Conservation (phyloP, 331 rosid species). For the Ulmus americana region DNA sequence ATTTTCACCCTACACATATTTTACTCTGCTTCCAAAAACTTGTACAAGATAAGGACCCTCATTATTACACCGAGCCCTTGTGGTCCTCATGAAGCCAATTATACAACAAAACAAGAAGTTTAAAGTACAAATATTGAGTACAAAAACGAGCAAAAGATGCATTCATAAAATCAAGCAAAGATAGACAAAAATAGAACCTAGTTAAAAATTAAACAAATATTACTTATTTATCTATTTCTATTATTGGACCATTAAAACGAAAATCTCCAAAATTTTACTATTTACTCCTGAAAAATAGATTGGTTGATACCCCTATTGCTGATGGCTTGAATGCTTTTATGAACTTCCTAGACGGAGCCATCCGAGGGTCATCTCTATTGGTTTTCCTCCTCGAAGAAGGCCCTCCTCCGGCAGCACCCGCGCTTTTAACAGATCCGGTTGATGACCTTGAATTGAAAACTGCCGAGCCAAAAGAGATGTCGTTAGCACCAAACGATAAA, state of each 20-base stretch:
- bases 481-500: slow-evolving; percentile 60
- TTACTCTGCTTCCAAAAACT: slow-evolving; percentile 3
- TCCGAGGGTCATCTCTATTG: slow-evolving; percentile 44
- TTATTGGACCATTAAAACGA: slow-evolving; percentile 3
- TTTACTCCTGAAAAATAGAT: slow-evolving; percentile 56
- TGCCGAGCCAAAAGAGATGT: slow-evolving; percentile 57
- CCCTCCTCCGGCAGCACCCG: slow-evolving; percentile 50
- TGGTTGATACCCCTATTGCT: slow-evolving; percentile 61
- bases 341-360: slow-evolving; percentile 64
- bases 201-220: neutral
- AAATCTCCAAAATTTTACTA: slow-evolving; percentile 31
- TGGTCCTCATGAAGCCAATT: slow-evolving; percentile 6
- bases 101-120: slow-evolving; percentile 14
- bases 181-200: neutral
- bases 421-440: slow-evolving; percentile 35
- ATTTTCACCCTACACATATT: neutral
- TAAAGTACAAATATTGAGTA: slow-evolving; percentile 22
- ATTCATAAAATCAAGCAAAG: slow-evolving; percentile 19
- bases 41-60: slow-evolving; percentile 19
- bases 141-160: slow-evolving; percentile 12
- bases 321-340: slow-evolving; percentile 77
- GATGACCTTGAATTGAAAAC: slow-evolving; percentile 53
- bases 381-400: slow-evolving; percentile 49
- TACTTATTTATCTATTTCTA: neutral
- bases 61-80: slow-evolving; percentile 11